Percentiles rank a stretch among this genome's conserved stretches.
These are phyloP conservation scores for Myriosclerotinia duriaeana DNA, from an alignment of 2,329 filamentous ascomycete species.

Conservation along the genomic window DNA sequence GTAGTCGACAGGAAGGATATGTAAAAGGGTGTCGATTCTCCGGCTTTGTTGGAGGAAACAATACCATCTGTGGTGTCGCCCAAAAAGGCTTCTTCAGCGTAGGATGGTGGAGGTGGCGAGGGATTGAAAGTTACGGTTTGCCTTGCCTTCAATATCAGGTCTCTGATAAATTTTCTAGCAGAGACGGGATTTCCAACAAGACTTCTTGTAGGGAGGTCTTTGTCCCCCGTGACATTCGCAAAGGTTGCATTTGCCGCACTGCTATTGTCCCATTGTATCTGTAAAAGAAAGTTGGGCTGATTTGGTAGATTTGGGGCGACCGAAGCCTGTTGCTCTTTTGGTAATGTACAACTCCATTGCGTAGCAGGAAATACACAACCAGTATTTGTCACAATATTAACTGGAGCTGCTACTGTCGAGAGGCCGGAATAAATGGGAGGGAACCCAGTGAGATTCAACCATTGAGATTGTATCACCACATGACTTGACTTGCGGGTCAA, in stretches of 20 bases:
- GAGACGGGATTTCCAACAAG: constrained; percentile 39
- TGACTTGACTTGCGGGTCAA: constrained; percentile 47
- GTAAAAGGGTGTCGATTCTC: constrained; percentile 86
- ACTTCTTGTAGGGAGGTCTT: constrained; percentile 31
- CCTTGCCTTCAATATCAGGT: constrained; percentile 37
- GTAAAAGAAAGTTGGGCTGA: constrained; percentile 75
- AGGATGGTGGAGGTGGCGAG: constrained; percentile 48
- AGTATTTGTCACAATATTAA: constrained; percentile 61
- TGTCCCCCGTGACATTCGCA: constrained; percentile 43
- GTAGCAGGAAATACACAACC: constrained; percentile 71
- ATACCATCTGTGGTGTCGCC: constrained; percentile 83
- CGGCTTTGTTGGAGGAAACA: constrained; percentile 65
- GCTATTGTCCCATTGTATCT: constrained; percentile 71
- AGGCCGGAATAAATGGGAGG: constrained; percentile 84
- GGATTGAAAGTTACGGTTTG: constrained; percentile 45
- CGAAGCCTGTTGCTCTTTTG: constrained; percentile 70
- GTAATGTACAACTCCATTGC: constrained; percentile 83
- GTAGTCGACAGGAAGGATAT: constrained; percentile 65
- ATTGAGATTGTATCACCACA: constrained; percentile 50
- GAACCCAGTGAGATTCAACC: constrained; percentile 83
- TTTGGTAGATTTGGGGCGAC: constrained; percentile 63
- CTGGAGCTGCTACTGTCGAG: constrained; percentile 72
- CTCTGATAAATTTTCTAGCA: constrained; percentile 39
- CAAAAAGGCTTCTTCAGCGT: constrained; percentile 72
- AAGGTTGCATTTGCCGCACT: constrained; percentile 46